Evolutionary conservation across 2,329 filamentous ascomycete genomes (phyloP), one percentile per base, ranked within the genome.

Genomic region (Tolypocladium ovalisporum): DNA sequence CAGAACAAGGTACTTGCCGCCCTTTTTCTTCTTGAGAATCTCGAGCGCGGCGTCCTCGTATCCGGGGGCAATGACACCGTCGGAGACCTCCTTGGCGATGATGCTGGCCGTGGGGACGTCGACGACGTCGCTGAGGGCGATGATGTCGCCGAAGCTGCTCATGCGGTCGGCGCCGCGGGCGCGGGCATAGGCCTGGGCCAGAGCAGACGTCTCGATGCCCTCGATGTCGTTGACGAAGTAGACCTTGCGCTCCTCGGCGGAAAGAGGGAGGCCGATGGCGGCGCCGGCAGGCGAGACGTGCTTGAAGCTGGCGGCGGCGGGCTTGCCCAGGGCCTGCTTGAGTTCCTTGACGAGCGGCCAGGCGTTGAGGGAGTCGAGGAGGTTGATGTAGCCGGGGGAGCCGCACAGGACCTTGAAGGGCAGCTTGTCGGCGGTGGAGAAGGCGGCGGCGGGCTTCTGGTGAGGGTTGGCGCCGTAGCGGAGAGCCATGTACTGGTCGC

Each of bases 331-430:
- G 27, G 93, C 90, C 65, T 88, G 79, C 79, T 91, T 95, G 67
- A 99, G 83, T 78, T 99, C 94, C 80, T 96, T 96, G 58, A 99
- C 94, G 60, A 99, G 78, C 8, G 90, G 89, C 94, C 94, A 99
- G 65, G 91, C 90, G 75, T 99, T 99, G 65, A 99, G 83, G 54
- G 90, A 90, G 74, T 99, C 94, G 54, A 99, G 84, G 54, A 99
- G 82, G 78, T 99, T 99, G 79, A 99, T 94, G 75, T 97, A 99
- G 56, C 94, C 94, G 9, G 94, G 94, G 10, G 91, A 83, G 56
- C 94, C 94, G 65, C 86, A 80, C 13, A 97, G 84, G 34, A 95
- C 90, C 78, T 93, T 96, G 84, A 97, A 97, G n/a, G 94, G 94
- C 56, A 99, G 79, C 63, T 84, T 79, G 61, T 82, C 84, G 58